A percentile compares a stretch with the other conserved stretches of the same genome.
phyloP scores from a whole-genome alignment of 495 filamentous ascomycete species.

The Xylaria castorea region DNA sequence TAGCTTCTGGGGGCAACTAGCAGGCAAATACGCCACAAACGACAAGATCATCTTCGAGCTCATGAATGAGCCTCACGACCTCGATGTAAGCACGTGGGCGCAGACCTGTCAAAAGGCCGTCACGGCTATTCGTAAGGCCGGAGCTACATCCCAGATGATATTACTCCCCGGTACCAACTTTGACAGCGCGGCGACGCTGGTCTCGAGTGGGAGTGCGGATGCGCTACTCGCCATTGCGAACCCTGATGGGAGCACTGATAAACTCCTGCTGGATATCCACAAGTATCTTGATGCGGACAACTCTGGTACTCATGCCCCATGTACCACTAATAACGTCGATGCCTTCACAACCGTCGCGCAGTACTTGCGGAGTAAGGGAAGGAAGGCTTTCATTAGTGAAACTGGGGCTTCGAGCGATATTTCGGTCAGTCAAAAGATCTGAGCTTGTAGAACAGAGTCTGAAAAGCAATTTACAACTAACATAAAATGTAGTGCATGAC shows the following conservation, averaged over 20 bases:
- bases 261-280: conserved; percentile 62
- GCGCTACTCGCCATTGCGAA: conserved; percentile 61
- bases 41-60: conserved; percentile 63
- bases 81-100: conserved; percentile 58
- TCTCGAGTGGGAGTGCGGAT: conserved; percentile 50
- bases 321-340: conserved; percentile 59
- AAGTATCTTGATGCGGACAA: conserved; percentile 64
- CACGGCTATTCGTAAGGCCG: conserved; percentile 63
- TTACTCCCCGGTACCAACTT: conserved; percentile 56
- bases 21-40: conserved; percentile 57
- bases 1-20: conserved; percentile 63
- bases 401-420: conserved; percentile 54
- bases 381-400: conserved; percentile 61
- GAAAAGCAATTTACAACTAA: conserved; percentile 11
- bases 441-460: background rate
- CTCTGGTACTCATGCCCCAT: conserved; percentile 59
- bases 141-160: conserved; percentile 63
- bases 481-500: conserved; percentile 41
- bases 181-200: conserved; percentile 54
- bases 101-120: conserved; percentile 62
- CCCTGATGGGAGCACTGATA: conserved; percentile 57
- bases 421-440: conserved; percentile 35
- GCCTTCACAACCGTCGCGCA: conserved; percentile 56
- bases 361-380: conserved; percentile 55
- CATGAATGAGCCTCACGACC: conserved; percentile 68